A percentile compares a stretch with the other conserved stretches of the same genome.
Evolutionary conservation across 2,329 filamentous ascomycete genomes (phyloP).

Genomic region (Dactylellina cionopaga): DNA sequence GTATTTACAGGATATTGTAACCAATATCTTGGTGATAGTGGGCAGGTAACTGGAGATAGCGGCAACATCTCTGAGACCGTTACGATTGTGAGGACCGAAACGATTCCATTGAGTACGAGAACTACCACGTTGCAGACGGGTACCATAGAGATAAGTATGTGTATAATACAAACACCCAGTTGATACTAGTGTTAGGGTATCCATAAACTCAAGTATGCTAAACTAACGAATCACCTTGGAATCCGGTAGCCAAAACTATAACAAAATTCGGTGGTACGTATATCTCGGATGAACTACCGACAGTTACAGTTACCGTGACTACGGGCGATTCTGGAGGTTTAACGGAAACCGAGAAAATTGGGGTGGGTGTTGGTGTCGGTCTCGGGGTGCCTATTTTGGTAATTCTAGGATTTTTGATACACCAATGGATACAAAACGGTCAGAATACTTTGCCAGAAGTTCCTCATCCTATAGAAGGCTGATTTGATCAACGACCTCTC

Average conservation of each 20-base stretch:
- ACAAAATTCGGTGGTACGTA: background rate
- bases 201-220: no score
- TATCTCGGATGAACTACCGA: background rate
- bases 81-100: constrained; percentile 2
- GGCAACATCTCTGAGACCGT: background rate
- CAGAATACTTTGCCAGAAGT: constrained; percentile 4
- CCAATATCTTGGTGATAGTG: background rate
- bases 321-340: background rate
- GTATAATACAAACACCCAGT: background rate
- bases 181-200: no score
- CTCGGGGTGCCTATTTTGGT: constrained; percentile 22
- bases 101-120: constrained; percentile 4
- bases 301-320: background rate
- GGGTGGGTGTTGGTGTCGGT: constrained; percentile 15
- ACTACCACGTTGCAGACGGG: constrained; percentile 6
- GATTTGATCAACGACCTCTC: no score
- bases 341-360: constrained; percentile 6
- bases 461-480: constrained; percentile 23
- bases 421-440: background rate
- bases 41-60: background rate
- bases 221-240: background rate
- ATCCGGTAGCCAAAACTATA: background rate
- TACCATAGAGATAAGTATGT: constrained; percentile 14
- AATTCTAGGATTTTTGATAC: background rate
- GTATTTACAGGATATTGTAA: constrained; percentile 23